Base-by-base conservation (phyloP, 225 moss, liverwort and hornwort species). In the Physcomitrellopsis africana region DNA sequence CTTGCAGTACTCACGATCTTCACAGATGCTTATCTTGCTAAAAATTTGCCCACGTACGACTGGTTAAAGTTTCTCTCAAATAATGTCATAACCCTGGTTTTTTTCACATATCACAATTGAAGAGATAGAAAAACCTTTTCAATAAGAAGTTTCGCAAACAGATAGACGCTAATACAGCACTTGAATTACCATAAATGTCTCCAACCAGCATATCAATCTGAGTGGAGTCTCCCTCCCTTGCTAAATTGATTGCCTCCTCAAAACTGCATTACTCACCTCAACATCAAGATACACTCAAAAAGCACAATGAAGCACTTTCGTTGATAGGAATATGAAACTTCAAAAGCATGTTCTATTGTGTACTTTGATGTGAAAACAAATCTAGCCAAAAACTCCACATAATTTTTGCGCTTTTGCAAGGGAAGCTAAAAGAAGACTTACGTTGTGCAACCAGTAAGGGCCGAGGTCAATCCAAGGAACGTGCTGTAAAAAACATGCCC, bases 201-300 rank as follows among this genome's bases (percentile, higher is more conserved):
- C 93, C 95, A 73, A 95, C 91, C 15, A 95, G 89, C 93, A 95
- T 91, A 68, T 95, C 95, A 73, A 95, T 85, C 68, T 93, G 79
- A 8, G 89, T 91, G 56, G 95, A 95, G 65, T 95, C 95, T 48
- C 95, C 93, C 51, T 90, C 81, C n/a, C 75, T 88, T 24, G 95
- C 92, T 63, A 90, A 79, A 53, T 76, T 80, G 63, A 95, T 86
- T 60, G 92, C 95, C 71, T 95, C 95, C 82, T 93, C 86, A 58
- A 92, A 93, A 75, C 89, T 94, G 89, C 56, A 61, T 41, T 41
- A 68, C 51, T 9, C 62, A 78, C 16, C 32, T 47, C 51, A 57
- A 47, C 22, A 9, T 24, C 27, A 65, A 65, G 45, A 13, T 52
- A 53, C 15, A 20, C 18, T 57, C 15, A 3, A 63, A 13, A 51